Evolutionary conservation across 192 early-diverging fungal species (phyloP).

Genomic region (Gonapodya prolifera): DNA sequence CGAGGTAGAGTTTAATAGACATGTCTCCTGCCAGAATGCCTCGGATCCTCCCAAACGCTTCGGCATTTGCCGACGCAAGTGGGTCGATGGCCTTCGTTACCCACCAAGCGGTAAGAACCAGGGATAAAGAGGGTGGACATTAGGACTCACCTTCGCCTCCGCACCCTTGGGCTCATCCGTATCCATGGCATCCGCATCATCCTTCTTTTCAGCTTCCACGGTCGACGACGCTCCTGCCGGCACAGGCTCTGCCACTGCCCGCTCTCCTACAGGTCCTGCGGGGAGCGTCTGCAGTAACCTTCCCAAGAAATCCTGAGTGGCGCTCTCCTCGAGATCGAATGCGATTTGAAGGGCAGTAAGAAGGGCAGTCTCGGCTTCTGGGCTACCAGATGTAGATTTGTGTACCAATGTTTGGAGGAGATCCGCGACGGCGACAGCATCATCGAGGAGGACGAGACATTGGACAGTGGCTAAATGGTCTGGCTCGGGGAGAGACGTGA

Average conservation of each 20-base stretch:
- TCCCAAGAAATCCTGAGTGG: slow-evolving; percentile 90
- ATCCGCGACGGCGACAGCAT: slow-evolving; percentile 55
- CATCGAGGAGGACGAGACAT: slow-evolving; percentile 84
- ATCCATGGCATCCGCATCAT: slow-evolving; percentile 32
- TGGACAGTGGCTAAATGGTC: slow-evolving; percentile 88
- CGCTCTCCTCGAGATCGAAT: slow-evolving; percentile 93
- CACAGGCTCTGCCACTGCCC: slow-evolving; percentile 23
- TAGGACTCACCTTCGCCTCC: neutral
- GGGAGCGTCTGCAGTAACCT: slow-evolving; percentile 39
- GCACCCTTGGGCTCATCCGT: slow-evolving; percentile 26
- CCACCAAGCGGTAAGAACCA: neutral
- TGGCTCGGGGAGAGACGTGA: slow-evolving; percentile 57
- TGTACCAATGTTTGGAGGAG: slow-evolving; percentile 55
- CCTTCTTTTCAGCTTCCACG: slow-evolving; percentile 9
- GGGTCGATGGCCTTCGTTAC: neutral
- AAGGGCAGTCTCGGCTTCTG: slow-evolving; percentile 9
- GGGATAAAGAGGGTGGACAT: slow-evolving; percentile 38
- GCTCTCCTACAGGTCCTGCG: neutral
- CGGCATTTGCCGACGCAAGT: neutral
- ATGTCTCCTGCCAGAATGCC: slow-evolving; percentile 80
- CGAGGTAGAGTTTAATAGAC: slow-evolving; percentile 82
- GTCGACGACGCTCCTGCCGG: slow-evolving; percentile 20
- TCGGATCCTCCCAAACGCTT: slow-evolving; percentile 44
- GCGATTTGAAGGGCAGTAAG: slow-evolving; percentile 93
- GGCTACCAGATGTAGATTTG: slow-evolving; percentile 31